Conservation (phyloP, 305 asterid genomes). For the Coffea humblotiana region DNA sequence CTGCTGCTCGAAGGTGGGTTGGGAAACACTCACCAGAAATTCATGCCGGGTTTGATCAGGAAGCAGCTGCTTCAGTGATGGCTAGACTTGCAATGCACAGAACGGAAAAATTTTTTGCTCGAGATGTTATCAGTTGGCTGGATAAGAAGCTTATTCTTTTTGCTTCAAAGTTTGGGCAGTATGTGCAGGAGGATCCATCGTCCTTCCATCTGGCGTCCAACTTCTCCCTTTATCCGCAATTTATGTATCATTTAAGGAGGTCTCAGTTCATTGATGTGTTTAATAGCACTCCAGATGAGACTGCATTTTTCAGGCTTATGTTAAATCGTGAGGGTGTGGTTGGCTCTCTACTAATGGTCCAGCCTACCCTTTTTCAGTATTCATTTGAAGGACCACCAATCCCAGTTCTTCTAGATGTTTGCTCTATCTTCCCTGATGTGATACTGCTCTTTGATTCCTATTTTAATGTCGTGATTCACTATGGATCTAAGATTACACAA, state of each 20-base stretch:
- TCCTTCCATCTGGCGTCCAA: conserved; percentile 74
- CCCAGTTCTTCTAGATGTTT: conserved; percentile 74
- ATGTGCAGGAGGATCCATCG: conserved; percentile 80
- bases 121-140: conserved; percentile 79
- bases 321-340: conserved; percentile 90
- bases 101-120: conserved; percentile 39
- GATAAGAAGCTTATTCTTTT: conserved; percentile 66
- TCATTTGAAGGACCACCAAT: conserved; percentile 89
- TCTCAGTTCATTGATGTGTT: conserved; percentile 89
- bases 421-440: conserved; percentile 79
- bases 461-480: conserved; percentile 76
- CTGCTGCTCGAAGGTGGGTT: conserved; percentile 93
- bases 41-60: conserved; percentile 83
- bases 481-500: conserved; percentile 80
- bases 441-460: conserved; percentile 89
- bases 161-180: conserved; percentile 86
- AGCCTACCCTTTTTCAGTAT: conserved; percentile 86
- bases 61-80: conserved; percentile 90
- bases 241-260: conserved; percentile 82
- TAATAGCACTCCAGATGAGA: conserved; percentile 87
- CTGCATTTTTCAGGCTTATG: conserved; percentile 75
- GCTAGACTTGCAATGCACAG: conserved; percentile 73
- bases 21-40: conserved; percentile 69
- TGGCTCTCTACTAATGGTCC: conserved; percentile 82
- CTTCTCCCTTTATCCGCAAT: conserved; percentile 84